Percentiles rank a stretch among this genome's conserved stretches.
Conservation (phyloP, 352 stramenopile genomes). For the Chrysophaeum taylorii region DNA sequence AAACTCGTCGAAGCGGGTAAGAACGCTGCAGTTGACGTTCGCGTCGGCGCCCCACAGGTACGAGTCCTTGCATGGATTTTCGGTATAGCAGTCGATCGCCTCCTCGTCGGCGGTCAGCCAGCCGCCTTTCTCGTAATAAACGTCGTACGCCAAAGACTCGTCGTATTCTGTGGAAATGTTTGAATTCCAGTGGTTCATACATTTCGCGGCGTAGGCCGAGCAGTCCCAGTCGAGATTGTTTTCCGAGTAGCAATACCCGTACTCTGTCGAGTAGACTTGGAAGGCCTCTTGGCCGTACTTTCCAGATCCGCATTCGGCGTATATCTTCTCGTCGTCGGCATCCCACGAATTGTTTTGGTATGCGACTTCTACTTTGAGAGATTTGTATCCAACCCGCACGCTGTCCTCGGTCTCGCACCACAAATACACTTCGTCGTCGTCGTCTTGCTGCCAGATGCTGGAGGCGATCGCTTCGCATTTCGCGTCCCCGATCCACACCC, state of each 20-base stretch:
- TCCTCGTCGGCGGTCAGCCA: too few species aligned
- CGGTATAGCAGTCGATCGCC: too few species aligned
- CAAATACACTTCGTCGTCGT: slow-evolving; percentile 1
- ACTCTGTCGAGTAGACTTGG: neutral
- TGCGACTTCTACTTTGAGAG: slow-evolving; percentile 11
- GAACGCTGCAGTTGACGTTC: slow-evolving; percentile 10
- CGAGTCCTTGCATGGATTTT: too few species aligned
- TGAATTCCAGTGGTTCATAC: too few species aligned
- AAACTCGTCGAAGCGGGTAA: slow-evolving; percentile 19
- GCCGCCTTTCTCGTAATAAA: too few species aligned
- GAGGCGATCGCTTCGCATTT: slow-evolving; percentile 33
- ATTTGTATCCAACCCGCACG: slow-evolving; percentile 13
- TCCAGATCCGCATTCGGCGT: neutral
- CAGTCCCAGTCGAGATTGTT: neutral
- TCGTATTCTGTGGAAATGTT: too few species aligned
- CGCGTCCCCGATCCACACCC: slow-evolving; percentile 24
- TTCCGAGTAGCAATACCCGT: slow-evolving; percentile 5
- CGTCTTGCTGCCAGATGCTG: neutral
- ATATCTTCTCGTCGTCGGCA: neutral
- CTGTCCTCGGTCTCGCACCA: slow-evolving; percentile 9
- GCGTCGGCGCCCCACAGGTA: neutral
- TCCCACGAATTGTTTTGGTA: neutral
- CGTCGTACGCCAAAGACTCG: too few species aligned
- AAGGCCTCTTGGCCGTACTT: slow-evolving; percentile 12
- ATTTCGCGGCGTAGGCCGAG: too few species aligned